These are phyloP conservation scores for Buddleja alternifolia DNA, from an alignment of 257 asterid species.

Conservation along the genomic window DNA sequence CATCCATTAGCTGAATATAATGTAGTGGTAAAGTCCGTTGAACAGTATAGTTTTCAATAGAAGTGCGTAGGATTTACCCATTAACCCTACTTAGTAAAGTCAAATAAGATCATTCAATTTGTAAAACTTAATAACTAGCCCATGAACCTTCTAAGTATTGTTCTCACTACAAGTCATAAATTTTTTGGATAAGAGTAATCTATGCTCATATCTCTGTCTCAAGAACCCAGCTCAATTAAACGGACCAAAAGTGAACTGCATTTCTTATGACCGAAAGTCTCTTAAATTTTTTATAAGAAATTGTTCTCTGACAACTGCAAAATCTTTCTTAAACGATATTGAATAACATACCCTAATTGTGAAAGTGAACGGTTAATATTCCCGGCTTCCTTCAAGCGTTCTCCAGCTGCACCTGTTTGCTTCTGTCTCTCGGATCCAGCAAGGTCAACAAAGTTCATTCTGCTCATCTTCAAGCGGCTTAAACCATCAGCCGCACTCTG, in stretches of 20 bases:
- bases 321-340: neutral
- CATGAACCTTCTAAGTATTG: conserved; percentile 20
- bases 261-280: conserved; percentile 15
- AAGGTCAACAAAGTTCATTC: conserved; percentile 97
- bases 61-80: neutral
- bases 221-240: too few relatives aligned
- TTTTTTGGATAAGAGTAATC: conserved; percentile 6
- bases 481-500: conserved; percentile 89
- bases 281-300: neutral
- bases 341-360: conserved; percentile 81
- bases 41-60: neutral
- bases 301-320: conserved; percentile 3
- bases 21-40: neutral
- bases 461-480: conserved; percentile 78
- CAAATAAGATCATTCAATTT: neutral
- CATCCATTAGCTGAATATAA: too few relatives aligned
- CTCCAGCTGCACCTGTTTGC: conserved; percentile 99
- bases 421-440: conserved; percentile 99
- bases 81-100: conserved; percentile 4
- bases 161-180: neutral
- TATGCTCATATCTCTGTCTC: neutral
- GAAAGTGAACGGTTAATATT: conserved; percentile 97
- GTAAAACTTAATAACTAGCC: neutral
- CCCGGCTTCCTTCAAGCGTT: conserved; percentile 98
- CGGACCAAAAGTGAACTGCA: conserved; percentile 15